These are phyloP conservation scores for Amaranthus tricolor DNA, from an alignment of 179 eudicot species.

Conservation along the genomic window DNA sequence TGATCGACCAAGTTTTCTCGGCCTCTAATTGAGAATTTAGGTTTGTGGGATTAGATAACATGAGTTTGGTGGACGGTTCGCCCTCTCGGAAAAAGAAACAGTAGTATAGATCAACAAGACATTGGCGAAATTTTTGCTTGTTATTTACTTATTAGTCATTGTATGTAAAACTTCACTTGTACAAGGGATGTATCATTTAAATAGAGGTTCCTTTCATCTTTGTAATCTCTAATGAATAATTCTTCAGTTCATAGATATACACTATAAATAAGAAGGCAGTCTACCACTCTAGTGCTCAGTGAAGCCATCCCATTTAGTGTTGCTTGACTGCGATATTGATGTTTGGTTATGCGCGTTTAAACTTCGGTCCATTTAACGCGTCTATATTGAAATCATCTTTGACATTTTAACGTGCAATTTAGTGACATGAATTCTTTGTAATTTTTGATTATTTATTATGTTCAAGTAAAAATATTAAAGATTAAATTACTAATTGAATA, in stretches of 20 bases:
- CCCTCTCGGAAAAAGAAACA: not conserved
- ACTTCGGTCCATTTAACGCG: not conserved
- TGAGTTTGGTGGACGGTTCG: not conserved
- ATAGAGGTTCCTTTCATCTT: not conserved
- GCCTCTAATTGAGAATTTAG: not conserved
- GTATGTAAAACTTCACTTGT: slow-evolving; percentile 1
- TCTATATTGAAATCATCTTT: too few relatives aligned
- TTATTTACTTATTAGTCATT: not conserved
- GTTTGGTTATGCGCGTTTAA: not conserved
- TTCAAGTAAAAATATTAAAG: slow-evolving; percentile 11
- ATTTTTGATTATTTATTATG: not conserved
- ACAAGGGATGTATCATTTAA: not conserved
- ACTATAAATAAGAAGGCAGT: not conserved
- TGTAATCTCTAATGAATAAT: not conserved
- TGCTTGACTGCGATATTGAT: not conserved
- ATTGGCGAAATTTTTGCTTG: not conserved
- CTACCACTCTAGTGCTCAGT: not conserved
- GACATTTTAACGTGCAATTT: too few relatives aligned
- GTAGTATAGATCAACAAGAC: not conserved
- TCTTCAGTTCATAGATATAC: not conserved
- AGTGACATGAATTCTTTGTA: too few relatives aligned
- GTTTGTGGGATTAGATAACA: not conserved
- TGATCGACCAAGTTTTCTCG: not conserved
- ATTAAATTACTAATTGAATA: not conserved
- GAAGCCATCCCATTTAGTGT: not conserved